Evolutionary conservation across 441 rosid species (phyloP), one percentile per base, ranked within the genome.

Genomic region (Gossypium laxum): DNA sequence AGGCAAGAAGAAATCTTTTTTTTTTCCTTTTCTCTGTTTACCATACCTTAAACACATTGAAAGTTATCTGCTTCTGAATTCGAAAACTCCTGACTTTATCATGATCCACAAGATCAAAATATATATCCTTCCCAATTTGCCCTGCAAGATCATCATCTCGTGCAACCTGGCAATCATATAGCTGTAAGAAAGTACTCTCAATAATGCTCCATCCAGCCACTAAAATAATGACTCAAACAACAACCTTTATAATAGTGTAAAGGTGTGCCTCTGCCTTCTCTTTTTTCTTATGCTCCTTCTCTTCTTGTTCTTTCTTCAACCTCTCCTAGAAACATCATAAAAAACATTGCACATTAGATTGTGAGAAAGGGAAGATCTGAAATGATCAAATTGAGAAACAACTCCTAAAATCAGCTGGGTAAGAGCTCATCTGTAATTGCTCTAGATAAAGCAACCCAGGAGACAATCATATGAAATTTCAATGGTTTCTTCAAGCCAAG

Each of bases 301-400:
- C 86, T 77, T 85, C 86, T 69, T 85, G 86, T 67, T 82, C 86
- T 72, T 81, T 85, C 73, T 82, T 83, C 81, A 85, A 69, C 60
- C 86, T 83, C 45, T 55, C 82, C 82, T 79, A 58, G 5, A 11
- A 59, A 38, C 55, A 26, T 24, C 14, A 41, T 32, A n/a, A 24
- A 19, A 57, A 50, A 10, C 11, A 19, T 54, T 38, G 8, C 1
- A 71, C 26, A 70, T 57, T 56, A 58, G 28, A 72, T 8, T 50
- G 50, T 51, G 51, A 38, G 58, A 1, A 67, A 71, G 10, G 47
- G 28, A 65, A 19, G 22, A 14, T 26, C 45, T 14, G 18, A 75
- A 38, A 48, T 59, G 47, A 67, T 5, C 21, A 76, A 52, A 70
- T 12, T 24, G 6, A 32, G 17, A 30, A 14, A 47, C 7, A 14